Conservation (phyloP, 768 basidiomycete species). For the Daedaleopsis nitida region DNA sequence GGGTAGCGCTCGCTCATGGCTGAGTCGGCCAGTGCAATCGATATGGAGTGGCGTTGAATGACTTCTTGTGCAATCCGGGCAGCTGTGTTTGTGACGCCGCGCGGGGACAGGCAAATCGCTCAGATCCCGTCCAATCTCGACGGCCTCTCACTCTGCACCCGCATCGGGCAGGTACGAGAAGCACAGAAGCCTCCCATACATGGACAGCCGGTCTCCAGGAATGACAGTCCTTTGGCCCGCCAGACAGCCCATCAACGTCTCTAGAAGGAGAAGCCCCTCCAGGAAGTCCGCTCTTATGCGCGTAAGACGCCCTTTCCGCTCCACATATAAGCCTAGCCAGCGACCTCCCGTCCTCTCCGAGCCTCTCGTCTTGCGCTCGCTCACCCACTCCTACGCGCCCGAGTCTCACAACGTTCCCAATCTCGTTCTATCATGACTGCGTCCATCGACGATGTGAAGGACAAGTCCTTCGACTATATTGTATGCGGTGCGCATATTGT, state of each 20-base stretch:
- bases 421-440: conserved; percentile 9
- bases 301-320: neutral
- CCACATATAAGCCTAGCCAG: conserved; percentile 4
- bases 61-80: no score
- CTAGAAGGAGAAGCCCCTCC: conserved; percentile 8
- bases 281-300: no score
- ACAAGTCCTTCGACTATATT: conserved; percentile 25
- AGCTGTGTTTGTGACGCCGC: no score
- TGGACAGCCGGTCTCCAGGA: conserved; percentile 1
- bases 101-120: no score
- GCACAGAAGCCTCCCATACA: neutral
- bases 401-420: neutral
- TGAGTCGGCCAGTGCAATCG: no score
- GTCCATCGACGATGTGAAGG: conserved; percentile 19
- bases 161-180: conserved; percentile 1
- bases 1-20: no score
- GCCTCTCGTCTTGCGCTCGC: neutral
- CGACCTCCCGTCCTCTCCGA: neutral
- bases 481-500: conserved; percentile 11
- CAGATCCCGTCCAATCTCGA: neutral
- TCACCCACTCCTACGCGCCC: neutral
- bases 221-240: neutral
- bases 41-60: no score
- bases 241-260: conserved; percentile 16
- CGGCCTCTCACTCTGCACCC: neutral